phyloP scores from a whole-genome alignment of 75 land plant genomes.

The Pseudotsuga menziesii region DNA sequence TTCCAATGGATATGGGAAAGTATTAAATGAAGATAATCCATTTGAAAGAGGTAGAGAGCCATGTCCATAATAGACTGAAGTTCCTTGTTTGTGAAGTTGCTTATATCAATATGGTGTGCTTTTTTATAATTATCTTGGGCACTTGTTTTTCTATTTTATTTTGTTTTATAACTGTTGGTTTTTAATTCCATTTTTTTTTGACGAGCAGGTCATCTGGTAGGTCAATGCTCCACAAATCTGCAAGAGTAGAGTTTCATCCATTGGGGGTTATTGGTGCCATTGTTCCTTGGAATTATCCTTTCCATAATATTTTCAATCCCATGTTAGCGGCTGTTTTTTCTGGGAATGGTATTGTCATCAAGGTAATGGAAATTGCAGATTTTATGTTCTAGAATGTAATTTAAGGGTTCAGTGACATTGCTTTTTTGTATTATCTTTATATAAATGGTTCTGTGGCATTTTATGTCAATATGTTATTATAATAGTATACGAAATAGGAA shows the following conservation, averaged over 20 bases:
- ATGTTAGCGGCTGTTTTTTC: conserved; percentile 91
- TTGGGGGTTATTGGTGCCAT: conserved; percentile 94
- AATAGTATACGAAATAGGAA: too few relatives aligned
- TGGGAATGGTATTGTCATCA: conserved; percentile 81
- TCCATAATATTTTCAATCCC: conserved; percentile 92
- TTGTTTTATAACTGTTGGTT: conserved; percentile 3
- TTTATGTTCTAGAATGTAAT: too few relatives aligned
- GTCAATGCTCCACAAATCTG: conserved; percentile 76
- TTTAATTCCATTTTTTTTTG: not conserved
- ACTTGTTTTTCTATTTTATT: not conserved
- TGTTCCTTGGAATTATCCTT: conserved; percentile 98
- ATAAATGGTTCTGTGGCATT: too few relatives aligned
- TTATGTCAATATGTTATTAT: too few relatives aligned
- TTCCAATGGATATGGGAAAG: not conserved
- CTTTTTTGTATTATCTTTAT: too few relatives aligned
- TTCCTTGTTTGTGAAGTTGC: not conserved
- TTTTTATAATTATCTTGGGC: not conserved
- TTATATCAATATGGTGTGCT: not conserved
- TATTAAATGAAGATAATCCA: not conserved
- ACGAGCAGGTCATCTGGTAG: conserved; percentile 64
- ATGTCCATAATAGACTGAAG: not conserved
- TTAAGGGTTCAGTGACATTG: too few relatives aligned
- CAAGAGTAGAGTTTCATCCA: conserved; percentile 89
- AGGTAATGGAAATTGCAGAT: conserved; percentile 40
- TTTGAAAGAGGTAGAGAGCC: not conserved